A percentile compares a stretch with the other conserved stretches of the same genome.
phyloP scores from a whole-genome alignment of 2,329 filamentous ascomycete genomes.

The Verticillium nubilum region DNA sequence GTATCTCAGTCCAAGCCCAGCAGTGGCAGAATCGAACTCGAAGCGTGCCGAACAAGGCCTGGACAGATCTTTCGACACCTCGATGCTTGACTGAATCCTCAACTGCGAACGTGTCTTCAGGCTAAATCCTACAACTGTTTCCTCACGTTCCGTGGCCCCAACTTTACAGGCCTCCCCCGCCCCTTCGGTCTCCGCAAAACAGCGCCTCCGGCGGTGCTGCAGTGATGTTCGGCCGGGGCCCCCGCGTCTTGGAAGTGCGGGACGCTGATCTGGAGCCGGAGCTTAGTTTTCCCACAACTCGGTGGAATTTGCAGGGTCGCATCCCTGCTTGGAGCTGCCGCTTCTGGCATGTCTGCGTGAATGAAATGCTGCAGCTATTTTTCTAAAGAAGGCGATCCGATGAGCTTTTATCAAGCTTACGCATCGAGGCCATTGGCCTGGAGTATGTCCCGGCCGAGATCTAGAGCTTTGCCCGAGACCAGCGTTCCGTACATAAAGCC shows the following conservation, averaged over 20 bases:
- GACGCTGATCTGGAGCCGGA: not conserved
- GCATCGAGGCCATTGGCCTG: not conserved
- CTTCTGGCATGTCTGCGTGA: not conserved
- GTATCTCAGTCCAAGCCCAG: too few relatives aligned
- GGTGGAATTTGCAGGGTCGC: not conserved
- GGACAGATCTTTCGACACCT: not conserved
- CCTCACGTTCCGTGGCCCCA: not conserved
- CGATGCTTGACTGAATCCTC: not conserved
- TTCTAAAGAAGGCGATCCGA: not conserved
- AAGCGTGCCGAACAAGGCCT: not conserved
- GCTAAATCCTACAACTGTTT: not conserved
- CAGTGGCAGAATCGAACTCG: too few relatives aligned
- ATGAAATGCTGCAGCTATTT: not conserved
- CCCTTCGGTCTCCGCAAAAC: not conserved
- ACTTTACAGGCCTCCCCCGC: not conserved
- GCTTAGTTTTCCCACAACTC: conserved; percentile 1
- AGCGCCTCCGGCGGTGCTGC: not conserved
- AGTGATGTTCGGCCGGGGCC: not conserved
- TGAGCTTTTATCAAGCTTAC: too few relatives aligned
- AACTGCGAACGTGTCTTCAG: not conserved
- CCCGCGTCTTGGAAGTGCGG: not conserved
- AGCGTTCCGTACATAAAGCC: not conserved
- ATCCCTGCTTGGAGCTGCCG: not conserved
- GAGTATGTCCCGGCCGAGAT: not conserved
- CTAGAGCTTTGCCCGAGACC: not conserved